A percentile compares a stretch with the other conserved stretches of the same genome.
phyloP scores from a whole-genome alignment of 352 stramenopile genomes.

The Labyrinthula sp. region DNA sequence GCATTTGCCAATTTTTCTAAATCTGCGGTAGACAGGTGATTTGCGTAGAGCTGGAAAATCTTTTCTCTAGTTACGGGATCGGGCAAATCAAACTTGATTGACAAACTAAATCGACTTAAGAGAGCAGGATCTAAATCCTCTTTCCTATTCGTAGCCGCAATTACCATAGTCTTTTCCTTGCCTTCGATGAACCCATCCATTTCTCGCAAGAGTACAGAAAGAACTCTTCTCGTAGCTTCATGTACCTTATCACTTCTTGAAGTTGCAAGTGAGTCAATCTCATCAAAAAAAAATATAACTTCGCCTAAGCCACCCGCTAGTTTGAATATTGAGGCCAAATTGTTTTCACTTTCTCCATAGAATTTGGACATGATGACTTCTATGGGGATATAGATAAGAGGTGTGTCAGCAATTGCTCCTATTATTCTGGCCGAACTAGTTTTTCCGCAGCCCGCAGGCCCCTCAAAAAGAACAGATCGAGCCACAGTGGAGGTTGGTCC shows the following conservation, averaged over 20 bases:
- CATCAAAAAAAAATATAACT: conserved; percentile 79
- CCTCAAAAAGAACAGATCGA: conserved; percentile 53
- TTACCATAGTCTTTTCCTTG: conserved; percentile 64
- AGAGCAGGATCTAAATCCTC: conserved; percentile 68
- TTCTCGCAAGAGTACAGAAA: conserved; percentile 68
- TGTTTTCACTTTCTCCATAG: conserved; percentile 80
- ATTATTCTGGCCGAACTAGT: conserved; percentile 76
- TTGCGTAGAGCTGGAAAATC: conserved; percentile 65
- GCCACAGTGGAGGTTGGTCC: conserved; percentile 13
- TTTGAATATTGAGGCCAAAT: conserved; percentile 74
- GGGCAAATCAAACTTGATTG: conserved; percentile 65
- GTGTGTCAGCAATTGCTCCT: conserved; percentile 59
- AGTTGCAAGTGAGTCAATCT: conserved; percentile 68
- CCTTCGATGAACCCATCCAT: conserved; percentile 74
- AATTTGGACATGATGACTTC: conserved; percentile 76
- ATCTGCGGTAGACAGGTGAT: conserved; percentile 54
- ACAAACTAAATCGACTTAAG: conserved; percentile 72
- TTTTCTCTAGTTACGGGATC: conserved; percentile 50
- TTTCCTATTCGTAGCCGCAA: conserved; percentile 75
- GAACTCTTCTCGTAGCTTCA: conserved; percentile 62
- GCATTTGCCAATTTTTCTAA: conserved; percentile 49
- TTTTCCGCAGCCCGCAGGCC: conserved; percentile 72
- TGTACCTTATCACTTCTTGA: conserved; percentile 64
- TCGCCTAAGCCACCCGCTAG: conserved; percentile 61
- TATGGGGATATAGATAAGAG: conserved; percentile 73